A percentile compares a stretch with the other conserved stretches of the same genome.
Conservation (phyloP, 1,284 basidiomycete species). For the Gomphus bonarii region DNA sequence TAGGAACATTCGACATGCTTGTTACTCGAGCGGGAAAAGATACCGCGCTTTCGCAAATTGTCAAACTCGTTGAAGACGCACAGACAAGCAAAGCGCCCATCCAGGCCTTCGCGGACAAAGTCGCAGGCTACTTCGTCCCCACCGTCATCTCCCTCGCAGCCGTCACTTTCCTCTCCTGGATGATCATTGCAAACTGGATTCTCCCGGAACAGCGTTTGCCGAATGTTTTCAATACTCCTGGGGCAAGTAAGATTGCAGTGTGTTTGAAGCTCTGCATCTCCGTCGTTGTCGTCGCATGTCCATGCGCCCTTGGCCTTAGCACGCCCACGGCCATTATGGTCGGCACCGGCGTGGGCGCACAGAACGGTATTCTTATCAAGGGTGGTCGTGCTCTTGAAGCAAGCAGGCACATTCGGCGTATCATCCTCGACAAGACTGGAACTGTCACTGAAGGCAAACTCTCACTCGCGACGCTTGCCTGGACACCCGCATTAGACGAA, state of each 20-base stretch:
- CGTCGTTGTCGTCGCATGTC: slow-evolving; percentile 97
- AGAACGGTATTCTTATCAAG: slow-evolving; percentile 97
- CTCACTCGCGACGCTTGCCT: slow-evolving; percentile 61
- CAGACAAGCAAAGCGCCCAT: slow-evolving; percentile 98
- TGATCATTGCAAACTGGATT: slow-evolving; percentile 58
- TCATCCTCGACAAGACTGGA: slow-evolving; percentile 96
- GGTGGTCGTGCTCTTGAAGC: slow-evolving; percentile 92
- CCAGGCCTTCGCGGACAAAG: slow-evolving; percentile 90
- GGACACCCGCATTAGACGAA: slow-evolving; percentile 48
- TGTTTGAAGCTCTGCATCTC: slow-evolving; percentile 98
- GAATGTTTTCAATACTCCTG: slow-evolving; percentile 73
- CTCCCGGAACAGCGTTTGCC: slow-evolving; percentile 58
- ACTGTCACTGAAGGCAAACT: slow-evolving; percentile 89
- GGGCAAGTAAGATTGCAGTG: slow-evolving; percentile 80
- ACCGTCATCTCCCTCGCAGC: slow-evolving; percentile 76
- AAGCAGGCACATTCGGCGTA: slow-evolving; percentile 69
- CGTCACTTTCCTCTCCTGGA: slow-evolving; percentile 82
- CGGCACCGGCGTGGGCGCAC: slow-evolving; percentile 93
- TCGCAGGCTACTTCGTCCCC: slow-evolving; percentile 95
- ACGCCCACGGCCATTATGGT: slow-evolving; percentile 99
- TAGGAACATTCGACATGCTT: slow-evolving; percentile 92
- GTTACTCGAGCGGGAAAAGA: slow-evolving; percentile 95
- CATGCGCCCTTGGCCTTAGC: slow-evolving; percentile 91
- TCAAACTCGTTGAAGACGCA: slow-evolving; percentile 93
- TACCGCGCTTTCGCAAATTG: slow-evolving; percentile 93